A percentile compares a stretch with the other conserved stretches of the same genome.
Evolutionary conservation across 2,329 filamentous ascomycete genomes (phyloP).

Genomic region (Acarospora socialis): DNA sequence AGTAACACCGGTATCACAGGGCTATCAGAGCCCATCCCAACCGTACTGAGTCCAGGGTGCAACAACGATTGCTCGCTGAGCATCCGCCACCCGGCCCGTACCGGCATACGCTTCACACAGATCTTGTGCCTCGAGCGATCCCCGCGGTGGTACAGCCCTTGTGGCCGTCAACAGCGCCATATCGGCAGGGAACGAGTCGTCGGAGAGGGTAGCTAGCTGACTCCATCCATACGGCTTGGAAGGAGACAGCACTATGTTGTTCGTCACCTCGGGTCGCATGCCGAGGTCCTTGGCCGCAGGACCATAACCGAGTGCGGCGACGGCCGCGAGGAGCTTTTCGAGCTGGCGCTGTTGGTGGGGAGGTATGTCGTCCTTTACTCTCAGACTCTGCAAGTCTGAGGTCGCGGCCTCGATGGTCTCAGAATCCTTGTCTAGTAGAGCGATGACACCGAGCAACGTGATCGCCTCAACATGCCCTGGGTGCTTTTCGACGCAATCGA

Average conservation of each 20-base stretch:
- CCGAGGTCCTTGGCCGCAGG: slow-evolving; percentile 25
- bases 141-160: slow-evolving; percentile 58
- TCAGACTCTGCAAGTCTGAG: slow-evolving; percentile 59
- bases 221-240: slow-evolving; percentile 70
- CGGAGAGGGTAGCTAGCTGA: slow-evolving; percentile 49
- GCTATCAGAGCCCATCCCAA: slow-evolving; percentile 46
- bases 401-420: slow-evolving; percentile 70
- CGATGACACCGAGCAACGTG: slow-evolving; percentile 69
- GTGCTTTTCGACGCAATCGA: slow-evolving; percentile 60
- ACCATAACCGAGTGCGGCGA: slow-evolving; percentile 45
- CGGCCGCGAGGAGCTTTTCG: slow-evolving; percentile 59
- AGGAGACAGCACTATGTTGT: slow-evolving; percentile 68
- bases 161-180: slow-evolving; percentile 73
- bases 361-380: slow-evolving; percentile 50
- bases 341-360: slow-evolving; percentile 53
- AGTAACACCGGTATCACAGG: no score
- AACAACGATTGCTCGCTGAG: slow-evolving; percentile 61
- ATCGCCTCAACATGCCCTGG: slow-evolving; percentile 67
- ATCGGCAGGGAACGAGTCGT: slow-evolving; percentile 44
- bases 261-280: slow-evolving; percentile 46
- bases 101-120: slow-evolving; percentile 61
- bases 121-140: slow-evolving; percentile 52
- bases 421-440: slow-evolving; percentile 62
- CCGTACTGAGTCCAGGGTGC: slow-evolving; percentile 62
- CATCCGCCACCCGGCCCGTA: slow-evolving; percentile 56